Conservation (phyloP, 208 protist genomes). For the Endotrypanum monterogeii region DNA sequence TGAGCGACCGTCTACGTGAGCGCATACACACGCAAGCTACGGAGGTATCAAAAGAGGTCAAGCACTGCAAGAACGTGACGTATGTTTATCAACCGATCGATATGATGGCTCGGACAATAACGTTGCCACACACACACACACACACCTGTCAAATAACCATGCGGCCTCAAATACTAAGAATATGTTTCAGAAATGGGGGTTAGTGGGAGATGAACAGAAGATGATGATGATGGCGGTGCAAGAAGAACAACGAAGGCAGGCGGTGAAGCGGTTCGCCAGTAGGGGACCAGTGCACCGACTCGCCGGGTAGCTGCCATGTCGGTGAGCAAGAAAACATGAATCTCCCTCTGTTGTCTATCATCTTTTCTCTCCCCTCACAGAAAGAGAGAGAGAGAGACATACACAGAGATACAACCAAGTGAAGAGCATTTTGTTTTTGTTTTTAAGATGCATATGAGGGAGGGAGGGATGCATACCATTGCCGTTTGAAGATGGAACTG, state of each 20-base stretch:
- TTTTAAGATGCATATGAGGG: not conserved
- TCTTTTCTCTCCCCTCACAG: no score
- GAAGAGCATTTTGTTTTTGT: no score
- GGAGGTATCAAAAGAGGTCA: not conserved
- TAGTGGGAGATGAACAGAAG: not conserved
- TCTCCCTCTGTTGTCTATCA: not conserved
- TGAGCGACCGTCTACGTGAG: not conserved
- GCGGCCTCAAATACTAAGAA: not conserved
- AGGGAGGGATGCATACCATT: not conserved
- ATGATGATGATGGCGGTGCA: not conserved
- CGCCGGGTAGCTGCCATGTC: not conserved
- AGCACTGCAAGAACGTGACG: not conserved
- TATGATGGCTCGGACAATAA: not conserved
- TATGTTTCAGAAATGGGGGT: not conserved
- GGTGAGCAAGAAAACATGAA: no score
- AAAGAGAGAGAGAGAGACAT: no score
- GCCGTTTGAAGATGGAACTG: not conserved
- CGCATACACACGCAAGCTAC: not conserved
- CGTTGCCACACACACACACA: no score
- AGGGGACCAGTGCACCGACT: not conserved
- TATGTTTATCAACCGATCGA: not conserved
- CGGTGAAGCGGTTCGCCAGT: not conserved
- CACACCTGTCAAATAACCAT: not conserved
- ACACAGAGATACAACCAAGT: not conserved
- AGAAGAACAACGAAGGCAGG: not conserved